These are phyloP conservation scores for Epichloe coenophiala DNA, from an alignment of 2,329 filamentous ascomycete genomes.

Conservation along the genomic window DNA sequence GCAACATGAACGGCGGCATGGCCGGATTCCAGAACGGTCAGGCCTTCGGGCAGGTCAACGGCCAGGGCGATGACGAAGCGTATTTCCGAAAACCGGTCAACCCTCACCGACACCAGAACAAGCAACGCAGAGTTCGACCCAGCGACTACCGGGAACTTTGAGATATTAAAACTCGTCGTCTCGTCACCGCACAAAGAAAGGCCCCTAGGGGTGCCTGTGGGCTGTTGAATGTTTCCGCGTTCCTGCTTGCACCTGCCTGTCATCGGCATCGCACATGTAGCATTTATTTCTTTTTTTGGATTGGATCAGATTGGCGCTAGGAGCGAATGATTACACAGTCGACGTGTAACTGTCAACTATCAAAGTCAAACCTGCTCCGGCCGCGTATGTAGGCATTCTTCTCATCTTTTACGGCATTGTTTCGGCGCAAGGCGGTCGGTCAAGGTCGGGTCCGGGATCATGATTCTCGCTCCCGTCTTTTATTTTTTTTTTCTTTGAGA, in stretches of 20 bases:
- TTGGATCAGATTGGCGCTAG: not conserved
- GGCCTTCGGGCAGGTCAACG: constrained; percentile 31
- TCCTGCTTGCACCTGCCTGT: too few species aligned
- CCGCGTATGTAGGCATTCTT: not conserved
- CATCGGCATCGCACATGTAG: not conserved
- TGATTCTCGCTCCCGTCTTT: not conserved
- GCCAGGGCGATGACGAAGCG: constrained; percentile 65
- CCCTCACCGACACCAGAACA: constrained; percentile 76
- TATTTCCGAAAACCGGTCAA: constrained; percentile 97
- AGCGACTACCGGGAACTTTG: constrained; percentile 83
- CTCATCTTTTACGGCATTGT: not conserved
- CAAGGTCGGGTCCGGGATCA: not conserved
- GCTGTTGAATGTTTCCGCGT: too few species aligned
- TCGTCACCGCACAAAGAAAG: not conserved
- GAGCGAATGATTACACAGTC: not conserved
- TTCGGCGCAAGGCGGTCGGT: not conserved
- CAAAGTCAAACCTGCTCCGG: not conserved
- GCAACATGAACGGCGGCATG: constrained; percentile 17
- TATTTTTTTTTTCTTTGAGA: not conserved
- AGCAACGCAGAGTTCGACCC: constrained; percentile 65
- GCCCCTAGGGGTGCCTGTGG: too few species aligned
- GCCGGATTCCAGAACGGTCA: constrained; percentile 20
- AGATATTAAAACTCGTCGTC: constrained; percentile 6
- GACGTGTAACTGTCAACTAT: not conserved
- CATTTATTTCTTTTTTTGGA: not conserved